These are phyloP conservation scores for Stephania yunnanensis DNA, from an alignment of 164 flowering plant species.

Conservation along the genomic window DNA sequence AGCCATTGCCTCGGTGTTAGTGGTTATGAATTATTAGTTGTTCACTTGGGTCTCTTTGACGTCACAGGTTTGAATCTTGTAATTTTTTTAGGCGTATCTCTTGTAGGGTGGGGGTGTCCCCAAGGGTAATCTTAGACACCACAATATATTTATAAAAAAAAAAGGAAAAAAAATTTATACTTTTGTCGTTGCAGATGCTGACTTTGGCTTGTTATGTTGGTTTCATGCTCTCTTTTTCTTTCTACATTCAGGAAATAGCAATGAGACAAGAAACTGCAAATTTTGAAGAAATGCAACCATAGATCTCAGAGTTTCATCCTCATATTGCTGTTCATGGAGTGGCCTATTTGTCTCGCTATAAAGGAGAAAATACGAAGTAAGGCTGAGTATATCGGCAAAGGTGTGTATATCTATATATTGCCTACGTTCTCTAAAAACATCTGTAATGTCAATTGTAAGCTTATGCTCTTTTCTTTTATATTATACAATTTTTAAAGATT, in stretches of 20 bases:
- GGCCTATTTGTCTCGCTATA: background rate
- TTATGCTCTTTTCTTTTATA: background rate
- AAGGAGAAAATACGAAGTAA: background rate
- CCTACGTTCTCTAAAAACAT: background rate
- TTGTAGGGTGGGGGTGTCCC: too few species aligned
- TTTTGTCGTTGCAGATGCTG: background rate
- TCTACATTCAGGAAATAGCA: slow-evolving; percentile 43
- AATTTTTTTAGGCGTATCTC: too few species aligned
- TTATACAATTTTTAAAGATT: background rate
- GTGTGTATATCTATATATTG: background rate
- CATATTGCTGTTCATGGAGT: background rate
- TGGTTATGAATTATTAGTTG: too few species aligned
- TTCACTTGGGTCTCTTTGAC: too few species aligned
- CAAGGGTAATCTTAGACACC: too few species aligned
- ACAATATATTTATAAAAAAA: too few species aligned
- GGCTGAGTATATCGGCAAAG: background rate
- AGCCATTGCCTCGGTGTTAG: too few species aligned
- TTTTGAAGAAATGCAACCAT: slow-evolving; percentile 12
- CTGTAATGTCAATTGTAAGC: background rate
- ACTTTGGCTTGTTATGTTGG: background rate
- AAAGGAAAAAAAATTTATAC: too few species aligned
- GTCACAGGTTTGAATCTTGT: too few species aligned
- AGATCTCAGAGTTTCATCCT: background rate
- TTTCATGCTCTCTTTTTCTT: background rate
- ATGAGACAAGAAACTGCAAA: slow-evolving; percentile 35